phyloP scores from a whole-genome alignment of 805 yeast species.

The Saccharomycopsis oosterbeekiorum region DNA sequence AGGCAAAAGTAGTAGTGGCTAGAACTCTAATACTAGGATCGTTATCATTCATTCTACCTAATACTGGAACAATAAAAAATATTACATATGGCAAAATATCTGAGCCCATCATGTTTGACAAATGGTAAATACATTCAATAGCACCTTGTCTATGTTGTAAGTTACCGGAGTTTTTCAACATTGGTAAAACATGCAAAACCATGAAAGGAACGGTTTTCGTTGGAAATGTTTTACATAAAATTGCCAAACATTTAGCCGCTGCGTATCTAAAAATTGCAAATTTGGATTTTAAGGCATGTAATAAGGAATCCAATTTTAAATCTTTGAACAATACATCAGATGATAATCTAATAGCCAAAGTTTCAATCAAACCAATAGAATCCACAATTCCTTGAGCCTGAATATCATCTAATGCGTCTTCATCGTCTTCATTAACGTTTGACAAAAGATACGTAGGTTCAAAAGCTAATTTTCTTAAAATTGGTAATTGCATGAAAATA shows the following conservation, averaged over 20 bases:
- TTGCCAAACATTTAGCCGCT: conserved; percentile 81
- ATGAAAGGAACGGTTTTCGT: conserved; percentile 65
- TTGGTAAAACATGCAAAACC: conserved; percentile 69
- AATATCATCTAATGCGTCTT: conserved; percentile 24
- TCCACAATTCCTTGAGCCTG: conserved; percentile 79
- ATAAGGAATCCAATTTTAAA: conserved; percentile 44
- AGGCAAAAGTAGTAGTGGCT: conserved; percentile 94
- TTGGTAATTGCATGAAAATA: conserved; percentile 55
- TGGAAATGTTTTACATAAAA: conserved; percentile 61
- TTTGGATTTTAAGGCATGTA: conserved; percentile 50
- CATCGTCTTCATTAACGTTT: conserved; percentile 19
- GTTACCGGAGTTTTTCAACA: conserved; percentile 66
- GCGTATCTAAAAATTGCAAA: conserved; percentile 82
- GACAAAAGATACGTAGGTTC: conserved; percentile 43
- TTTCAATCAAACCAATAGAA: conserved; percentile 71
- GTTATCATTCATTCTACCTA: conserved; percentile 97
- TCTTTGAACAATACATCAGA: conserved; percentile 35
- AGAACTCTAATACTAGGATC: conserved; percentile 78
- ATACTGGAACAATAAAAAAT: conserved; percentile 87
- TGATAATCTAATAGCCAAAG: conserved; percentile 56
- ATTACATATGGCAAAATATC: conserved; percentile 90
- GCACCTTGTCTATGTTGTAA: conserved; percentile 82
- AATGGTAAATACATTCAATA: conserved; percentile 80
- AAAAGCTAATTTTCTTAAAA: conserved; percentile 53
- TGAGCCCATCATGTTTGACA: conserved; percentile 77